A percentile compares a stretch with the other conserved stretches of the same genome.
Conservation (phyloP, 2,329 filamentous ascomycete species). For the Pseudopithomyces chartarum region DNA sequence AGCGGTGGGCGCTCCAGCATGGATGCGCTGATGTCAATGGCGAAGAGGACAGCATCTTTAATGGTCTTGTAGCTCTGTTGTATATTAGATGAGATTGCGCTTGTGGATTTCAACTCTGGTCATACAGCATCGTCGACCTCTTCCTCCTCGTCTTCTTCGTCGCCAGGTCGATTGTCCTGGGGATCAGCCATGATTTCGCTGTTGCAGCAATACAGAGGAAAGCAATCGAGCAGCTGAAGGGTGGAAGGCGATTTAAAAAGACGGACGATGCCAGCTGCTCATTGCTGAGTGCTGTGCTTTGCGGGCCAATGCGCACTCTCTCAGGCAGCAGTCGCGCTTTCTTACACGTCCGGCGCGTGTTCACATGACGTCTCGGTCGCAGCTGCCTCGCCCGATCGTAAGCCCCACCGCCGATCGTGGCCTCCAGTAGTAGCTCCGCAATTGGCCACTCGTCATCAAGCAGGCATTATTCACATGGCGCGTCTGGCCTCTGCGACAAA, state of each 20-base stretch:
- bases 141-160: slow-evolving; percentile 71
- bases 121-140: slow-evolving; percentile 69
- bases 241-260: background rate
- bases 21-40: slow-evolving; percentile 85
- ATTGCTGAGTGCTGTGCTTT: slow-evolving; percentile 1
- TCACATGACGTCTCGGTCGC: slow-evolving; percentile 5
- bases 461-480: slow-evolving; percentile 18
- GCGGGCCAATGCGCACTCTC: slow-evolving; percentile 3
- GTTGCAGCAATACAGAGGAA: background rate
- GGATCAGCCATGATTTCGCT: slow-evolving; percentile 35
- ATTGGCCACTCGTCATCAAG: slow-evolving; percentile 32
- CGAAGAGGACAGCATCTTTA: slow-evolving; percentile 98
- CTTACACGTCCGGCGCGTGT: background rate
- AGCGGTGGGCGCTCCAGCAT: slow-evolving; percentile 75
- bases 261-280: background rate
- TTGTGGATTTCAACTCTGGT: background rate
- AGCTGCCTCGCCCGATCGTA: slow-evolving; percentile 7
- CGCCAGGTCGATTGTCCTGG: slow-evolving; percentile 37
- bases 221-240: background rate
- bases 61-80: slow-evolving; percentile 78
- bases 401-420: slow-evolving; percentile 34
- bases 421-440: slow-evolving; percentile 12
- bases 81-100: slow-evolving; percentile 12
- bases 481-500: slow-evolving; percentile 22
- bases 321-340: slow-evolving; percentile 29